Conservation (phyloP, 352 stramenopile species). For the Lagenidium sp. region DNA sequence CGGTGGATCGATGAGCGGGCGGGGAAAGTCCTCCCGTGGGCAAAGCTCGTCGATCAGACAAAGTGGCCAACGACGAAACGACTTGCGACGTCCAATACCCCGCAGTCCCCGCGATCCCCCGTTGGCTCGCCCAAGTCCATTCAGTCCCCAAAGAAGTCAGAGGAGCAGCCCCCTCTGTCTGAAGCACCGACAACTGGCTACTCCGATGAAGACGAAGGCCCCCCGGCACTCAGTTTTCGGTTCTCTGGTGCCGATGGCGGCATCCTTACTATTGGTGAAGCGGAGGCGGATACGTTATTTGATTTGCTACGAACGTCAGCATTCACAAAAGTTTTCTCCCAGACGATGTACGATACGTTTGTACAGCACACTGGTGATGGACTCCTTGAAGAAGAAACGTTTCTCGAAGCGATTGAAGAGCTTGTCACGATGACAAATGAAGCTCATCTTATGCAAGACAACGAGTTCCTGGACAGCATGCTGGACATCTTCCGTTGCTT, state of each 20-base stretch:
- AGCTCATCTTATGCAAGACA: conserved; percentile 63
- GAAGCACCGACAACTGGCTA: conserved; percentile 6
- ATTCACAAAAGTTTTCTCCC: conserved; percentile 59
- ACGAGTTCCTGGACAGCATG: conserved; percentile 69
- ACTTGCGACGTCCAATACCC: conserved; percentile 20
- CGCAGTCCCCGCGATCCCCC: conserved; percentile 7
- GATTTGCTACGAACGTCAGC: conserved; percentile 52
- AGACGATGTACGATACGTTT: conserved; percentile 83
- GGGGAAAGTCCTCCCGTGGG: conserved; percentile 47
- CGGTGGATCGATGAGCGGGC: conserved; percentile 53
- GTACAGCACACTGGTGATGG: conserved; percentile 79
- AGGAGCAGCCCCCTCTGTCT: conserved; percentile 1
- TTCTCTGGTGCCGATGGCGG: conserved; percentile 65
- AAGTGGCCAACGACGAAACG: conserved; percentile 59
- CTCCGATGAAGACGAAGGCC: conserved; percentile 15
- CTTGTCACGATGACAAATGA: conserved; percentile 70
- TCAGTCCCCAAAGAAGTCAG: background rate
- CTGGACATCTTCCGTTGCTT: conserved; percentile 69
- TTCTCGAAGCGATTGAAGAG: conserved; percentile 71
- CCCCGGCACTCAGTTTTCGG: conserved; percentile 36
- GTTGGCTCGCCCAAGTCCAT: background rate
- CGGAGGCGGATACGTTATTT: conserved; percentile 50
- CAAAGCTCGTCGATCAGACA: conserved; percentile 55
- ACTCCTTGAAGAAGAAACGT: conserved; percentile 76
- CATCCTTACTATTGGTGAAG: conserved; percentile 40